Percentiles rank a stretch among this genome's conserved stretches.
phyloP scores from a whole-genome alignment of 176 grass and related monocot species.

The Zea mays region DNA sequence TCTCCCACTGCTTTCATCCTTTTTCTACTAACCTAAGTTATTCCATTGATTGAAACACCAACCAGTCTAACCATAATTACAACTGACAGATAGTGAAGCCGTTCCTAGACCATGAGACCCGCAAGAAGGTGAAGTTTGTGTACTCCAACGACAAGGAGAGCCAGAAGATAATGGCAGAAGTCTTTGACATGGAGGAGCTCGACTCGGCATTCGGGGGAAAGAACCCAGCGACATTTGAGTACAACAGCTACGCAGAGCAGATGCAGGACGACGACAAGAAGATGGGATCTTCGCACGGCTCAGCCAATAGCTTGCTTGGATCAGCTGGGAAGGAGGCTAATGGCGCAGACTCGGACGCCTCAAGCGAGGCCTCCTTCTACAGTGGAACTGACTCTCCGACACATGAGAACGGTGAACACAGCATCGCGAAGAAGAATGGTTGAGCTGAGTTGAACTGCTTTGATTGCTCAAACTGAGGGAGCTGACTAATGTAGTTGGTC shows the following conservation, averaged over 20 bases:
- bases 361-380: constrained; percentile 62
- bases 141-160: constrained; percentile 67
- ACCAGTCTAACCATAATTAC: constrained; percentile 30
- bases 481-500: not conserved
- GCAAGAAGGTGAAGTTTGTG: constrained; percentile 82
- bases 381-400: constrained; percentile 42
- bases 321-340: constrained; percentile 27
- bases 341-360: constrained; percentile 38
- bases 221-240: constrained; percentile 58
- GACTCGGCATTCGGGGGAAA: constrained; percentile 63
- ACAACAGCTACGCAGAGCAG: constrained; percentile 52
- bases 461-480: not conserved
- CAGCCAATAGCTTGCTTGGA: constrained; percentile 21
- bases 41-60: not conserved
- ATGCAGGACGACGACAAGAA: constrained; percentile 71
- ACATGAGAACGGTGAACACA: constrained; percentile 4
- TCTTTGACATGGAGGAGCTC: constrained; percentile 69
- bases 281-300: constrained; percentile 42
- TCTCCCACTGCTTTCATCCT: not conserved
- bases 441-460: not conserved
- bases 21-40: not conserved
- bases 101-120: constrained; percentile 69
- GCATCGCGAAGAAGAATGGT: not conserved
- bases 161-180: constrained; percentile 79
- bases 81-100: constrained; percentile 70